A percentile compares a stretch with the other conserved stretches of the same genome.
phyloP scores from a whole-genome alignment of 106 monocot species.

The Dioscorea dumetorum region DNA sequence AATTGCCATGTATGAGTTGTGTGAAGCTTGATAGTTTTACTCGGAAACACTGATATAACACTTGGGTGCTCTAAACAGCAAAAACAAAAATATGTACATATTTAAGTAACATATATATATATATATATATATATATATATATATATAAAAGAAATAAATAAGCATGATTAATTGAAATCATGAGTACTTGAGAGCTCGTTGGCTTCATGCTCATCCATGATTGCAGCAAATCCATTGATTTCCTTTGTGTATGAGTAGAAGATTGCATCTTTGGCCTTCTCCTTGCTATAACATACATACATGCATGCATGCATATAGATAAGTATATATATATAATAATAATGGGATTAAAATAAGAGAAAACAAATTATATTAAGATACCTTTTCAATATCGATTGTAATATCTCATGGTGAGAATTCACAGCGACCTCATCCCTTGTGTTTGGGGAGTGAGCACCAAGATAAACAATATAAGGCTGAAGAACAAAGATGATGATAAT shows the following conservation, averaged over 20 bases:
- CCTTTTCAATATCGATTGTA: constrained; percentile 41
- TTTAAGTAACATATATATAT: no score
- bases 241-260: constrained; percentile 60
- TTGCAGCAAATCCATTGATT: constrained; percentile 83
- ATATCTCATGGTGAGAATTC: constrained; percentile 36
- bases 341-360: neutral
- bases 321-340: neutral
- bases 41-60: constrained; percentile 49
- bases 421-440: constrained; percentile 2
- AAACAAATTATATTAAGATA: constrained; percentile 1
- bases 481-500: no score
- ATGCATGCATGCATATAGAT: neutral
- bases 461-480: constrained; percentile 58
- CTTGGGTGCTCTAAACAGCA: constrained; percentile 25
- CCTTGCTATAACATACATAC: constrained; percentile 17
- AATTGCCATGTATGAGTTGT: constrained; percentile 72
- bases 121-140: no score
- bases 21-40: constrained; percentile 35
- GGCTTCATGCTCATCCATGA: constrained; percentile 45
- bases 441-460: constrained; percentile 22
- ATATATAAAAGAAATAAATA: neutral
- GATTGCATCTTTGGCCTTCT: constrained; percentile 50
- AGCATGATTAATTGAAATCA: neutral
- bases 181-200: constrained; percentile 30
- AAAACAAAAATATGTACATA: neutral